Evolutionary conservation across 371 early-diverging fungal genomes (phyloP).

Genomic region (Blastocladiella emersonii): DNA sequence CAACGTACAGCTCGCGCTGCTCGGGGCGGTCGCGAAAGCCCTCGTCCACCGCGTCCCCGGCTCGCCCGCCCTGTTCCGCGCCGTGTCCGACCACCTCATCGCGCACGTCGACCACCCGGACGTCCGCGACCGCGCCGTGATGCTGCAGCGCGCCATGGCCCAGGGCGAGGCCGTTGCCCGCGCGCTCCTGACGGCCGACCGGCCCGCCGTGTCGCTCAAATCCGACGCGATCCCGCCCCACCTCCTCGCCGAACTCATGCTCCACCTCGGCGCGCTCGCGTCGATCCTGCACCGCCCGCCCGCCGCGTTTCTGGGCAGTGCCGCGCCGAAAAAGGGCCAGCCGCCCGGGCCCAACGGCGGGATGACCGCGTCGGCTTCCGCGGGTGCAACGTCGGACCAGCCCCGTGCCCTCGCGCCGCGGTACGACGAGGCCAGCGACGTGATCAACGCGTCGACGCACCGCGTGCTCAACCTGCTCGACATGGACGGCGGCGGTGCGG

Average conservation of each 20-base stretch:
- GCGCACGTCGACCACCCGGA: slow-evolving; percentile 88
- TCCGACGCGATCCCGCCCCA: slow-evolving; percentile 28
- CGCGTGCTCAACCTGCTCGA: background rate
- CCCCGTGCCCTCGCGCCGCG: too few relatives aligned
- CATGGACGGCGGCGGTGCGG: background rate
- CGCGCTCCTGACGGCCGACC: slow-evolving; percentile 44
- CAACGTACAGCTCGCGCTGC: slow-evolving; percentile 68
- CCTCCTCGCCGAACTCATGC: slow-evolving; percentile 26
- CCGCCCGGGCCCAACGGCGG: too few relatives aligned
- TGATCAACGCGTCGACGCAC: too few relatives aligned
- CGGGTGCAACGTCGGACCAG: too few relatives aligned
- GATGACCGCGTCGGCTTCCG: too few relatives aligned
- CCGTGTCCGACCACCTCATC: slow-evolving; percentile 72
- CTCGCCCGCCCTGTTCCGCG: slow-evolving; percentile 74
- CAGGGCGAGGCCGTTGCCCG: slow-evolving; percentile 69
- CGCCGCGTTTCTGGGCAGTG: background rate
- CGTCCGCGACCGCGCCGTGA: slow-evolving; percentile 85
- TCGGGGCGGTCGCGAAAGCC: slow-evolving; percentile 80
- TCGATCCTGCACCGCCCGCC: slow-evolving; percentile 30
- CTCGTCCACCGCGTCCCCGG: slow-evolving; percentile 79
- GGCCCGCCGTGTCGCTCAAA: slow-evolving; percentile 34
- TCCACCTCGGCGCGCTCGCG: slow-evolving; percentile 26
- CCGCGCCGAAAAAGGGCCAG: background rate
- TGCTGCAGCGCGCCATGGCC: slow-evolving; percentile 90
- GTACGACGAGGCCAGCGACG: too few relatives aligned